Base-by-base conservation (phyloP, 495 filamentous ascomycete genomes). In the Neurospora intermedia region DNA sequence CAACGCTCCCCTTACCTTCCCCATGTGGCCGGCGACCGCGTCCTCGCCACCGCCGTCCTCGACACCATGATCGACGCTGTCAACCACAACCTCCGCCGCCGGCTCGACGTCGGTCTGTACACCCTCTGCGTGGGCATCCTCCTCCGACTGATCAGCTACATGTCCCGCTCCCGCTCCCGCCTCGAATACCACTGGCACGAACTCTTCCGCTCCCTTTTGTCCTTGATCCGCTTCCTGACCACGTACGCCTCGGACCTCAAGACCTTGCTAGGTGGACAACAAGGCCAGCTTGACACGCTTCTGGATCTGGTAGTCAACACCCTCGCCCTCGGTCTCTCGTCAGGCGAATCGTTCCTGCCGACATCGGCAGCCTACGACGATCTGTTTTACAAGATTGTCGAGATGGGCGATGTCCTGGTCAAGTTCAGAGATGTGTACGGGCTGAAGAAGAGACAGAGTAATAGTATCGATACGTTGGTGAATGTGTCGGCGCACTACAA, bases 331-430 rank as follows among this genome's bases (percentile, higher is more conserved):
- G 91, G 92, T 8, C 87, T 98, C n/a, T 94, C 92, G 6, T 85
- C 89, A 13, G 96, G 96, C 8, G 96, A 98, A 79, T 88, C 91
- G 9, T 98, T 98, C 82, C 89, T 98, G n/a, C 96, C 96, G 0
- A 93, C 91, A 72, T 89, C 94, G 27, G 86, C 91, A 45, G 91
- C 92, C 27, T 98, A 98, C 80, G 96, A 99, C 77, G 96, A 98
- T 78, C 86, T 99, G 13, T 97, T 99, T 82, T 99, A 99, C 85
- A 99, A 99, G 82, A 86, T 99, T 16, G 93, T 98, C 69, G 96
- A 99, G 81, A 92, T 89, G 18, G 94, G 94, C 4, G 93, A 97
- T 69, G 87, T 93, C 43, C 86, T 99, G 45, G 83, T 87, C 35
- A 94, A 93, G 81, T 97, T 98, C 82, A 88, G 93, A 27, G 90